Evolutionary conservation across 305 asterid genomes (phyloP).

Genomic region (Fraxinus ornus): DNA sequence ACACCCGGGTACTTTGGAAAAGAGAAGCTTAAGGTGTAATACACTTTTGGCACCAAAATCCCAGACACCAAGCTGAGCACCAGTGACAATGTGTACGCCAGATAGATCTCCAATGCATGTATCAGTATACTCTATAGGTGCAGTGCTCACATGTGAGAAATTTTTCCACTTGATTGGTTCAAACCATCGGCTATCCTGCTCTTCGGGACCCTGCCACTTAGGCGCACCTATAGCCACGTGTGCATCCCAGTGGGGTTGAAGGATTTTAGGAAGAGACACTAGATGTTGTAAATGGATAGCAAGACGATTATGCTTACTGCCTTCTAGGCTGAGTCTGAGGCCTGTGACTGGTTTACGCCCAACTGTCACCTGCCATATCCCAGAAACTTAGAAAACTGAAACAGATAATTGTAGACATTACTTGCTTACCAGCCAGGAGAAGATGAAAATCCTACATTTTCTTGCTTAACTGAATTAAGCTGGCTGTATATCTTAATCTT

Average conservation of each 20-base stretch:
- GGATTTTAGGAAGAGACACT: slow-evolving; percentile 90
- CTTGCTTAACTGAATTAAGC: neutral
- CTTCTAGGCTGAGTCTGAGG: slow-evolving; percentile 88
- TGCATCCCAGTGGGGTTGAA: slow-evolving; percentile 96
- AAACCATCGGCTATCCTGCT: slow-evolving; percentile 99
- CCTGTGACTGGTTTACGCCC: slow-evolving; percentile 99
- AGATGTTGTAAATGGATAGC: slow-evolving; percentile 86
- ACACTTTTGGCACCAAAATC: slow-evolving; percentile 92
- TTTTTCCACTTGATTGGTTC: slow-evolving; percentile 98
- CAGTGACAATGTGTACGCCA: slow-evolving; percentile 88
- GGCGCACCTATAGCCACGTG: slow-evolving; percentile 98
- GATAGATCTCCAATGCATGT: slow-evolving; percentile 93
- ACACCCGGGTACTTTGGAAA: slow-evolving; percentile 95
- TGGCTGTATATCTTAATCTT: neutral
- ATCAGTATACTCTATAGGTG: slow-evolving; percentile 88
- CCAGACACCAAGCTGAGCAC: slow-evolving; percentile 98
- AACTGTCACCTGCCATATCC: slow-evolving; percentile 70
- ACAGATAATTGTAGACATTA: neutral
- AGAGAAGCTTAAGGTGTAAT: slow-evolving; percentile 83
- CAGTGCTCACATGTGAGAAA: slow-evolving; percentile 93
- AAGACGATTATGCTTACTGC: slow-evolving; percentile 85
- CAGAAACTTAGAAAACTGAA: neutral
- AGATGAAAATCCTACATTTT: neutral
- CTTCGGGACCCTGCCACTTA: slow-evolving; percentile 97
- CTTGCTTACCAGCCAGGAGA: neutral